Conservation (phyloP, 805 yeast genomes). For the Sungouiozyma intestinalis region DNA sequence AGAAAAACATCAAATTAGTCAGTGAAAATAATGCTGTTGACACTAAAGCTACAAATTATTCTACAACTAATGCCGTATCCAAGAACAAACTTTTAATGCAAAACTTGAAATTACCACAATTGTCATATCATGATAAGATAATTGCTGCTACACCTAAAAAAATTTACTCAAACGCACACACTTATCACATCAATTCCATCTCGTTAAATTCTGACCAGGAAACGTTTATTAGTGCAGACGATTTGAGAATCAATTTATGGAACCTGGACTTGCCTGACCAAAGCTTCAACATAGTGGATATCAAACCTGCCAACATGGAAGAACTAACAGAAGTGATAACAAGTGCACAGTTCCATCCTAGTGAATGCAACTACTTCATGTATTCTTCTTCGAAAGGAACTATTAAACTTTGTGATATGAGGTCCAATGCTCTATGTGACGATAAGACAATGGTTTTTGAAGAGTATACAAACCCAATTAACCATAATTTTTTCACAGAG, state of each 20-base stretch:
- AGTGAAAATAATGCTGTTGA: constrained; percentile 61
- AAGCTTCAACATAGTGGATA: constrained; percentile 93
- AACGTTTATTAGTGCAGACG: constrained; percentile 88
- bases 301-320: constrained; percentile 97
- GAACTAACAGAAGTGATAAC: constrained; percentile 97
- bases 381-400: constrained; percentile 94
- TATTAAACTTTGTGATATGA: constrained; percentile 91
- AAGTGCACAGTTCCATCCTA: constrained; percentile 92
- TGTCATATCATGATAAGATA: constrained; percentile 89
- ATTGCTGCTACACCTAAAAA: constrained; percentile 91
- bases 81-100: constrained; percentile 24
- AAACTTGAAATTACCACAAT: constrained; percentile 67
- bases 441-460: constrained; percentile 78
- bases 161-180: constrained; percentile 91
- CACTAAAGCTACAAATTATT: constrained; percentile 7
- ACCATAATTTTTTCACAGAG: constrained; percentile 94
- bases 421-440: constrained; percentile 91
- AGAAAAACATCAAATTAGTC: constrained; percentile 83
- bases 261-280: constrained; percentile 89
- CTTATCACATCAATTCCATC: constrained; percentile 94
- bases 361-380: constrained; percentile 85
- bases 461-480: constrained; percentile 84
- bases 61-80: not conserved
- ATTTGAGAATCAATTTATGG: constrained; percentile 92
- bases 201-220: constrained; percentile 93